phyloP scores from a whole-genome alignment of 1,284 basidiomycete genomes.

The Uromyces viciae-fabae region DNA sequence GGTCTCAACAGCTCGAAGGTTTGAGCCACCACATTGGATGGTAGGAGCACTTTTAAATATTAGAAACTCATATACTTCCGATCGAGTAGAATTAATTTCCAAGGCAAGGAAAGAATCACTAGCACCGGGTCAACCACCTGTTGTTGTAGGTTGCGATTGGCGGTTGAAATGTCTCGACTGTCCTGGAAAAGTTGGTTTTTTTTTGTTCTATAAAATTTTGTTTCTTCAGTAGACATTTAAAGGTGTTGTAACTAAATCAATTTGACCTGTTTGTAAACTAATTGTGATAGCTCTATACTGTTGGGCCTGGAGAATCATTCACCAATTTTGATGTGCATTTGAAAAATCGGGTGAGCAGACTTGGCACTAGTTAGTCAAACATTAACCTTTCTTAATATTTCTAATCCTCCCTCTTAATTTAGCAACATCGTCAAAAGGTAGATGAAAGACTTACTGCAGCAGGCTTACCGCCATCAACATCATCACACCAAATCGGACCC shows the following conservation, averaged over 20 bases:
- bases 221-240: background rate
- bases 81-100: conserved; percentile 39
- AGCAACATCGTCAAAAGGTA: conserved; percentile 43
- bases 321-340: conserved; percentile 91
- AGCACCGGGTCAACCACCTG: conserved; percentile 12
- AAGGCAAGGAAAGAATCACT: conserved; percentile 21
- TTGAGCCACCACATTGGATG: conserved; percentile 41
- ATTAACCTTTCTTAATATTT: background rate
- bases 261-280: background rate
- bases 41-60: background rate
- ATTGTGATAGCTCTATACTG: conserved; percentile 72
- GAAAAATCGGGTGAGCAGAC: conserved; percentile 61
- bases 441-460: conserved; percentile 20
- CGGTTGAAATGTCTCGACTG: conserved; percentile 90
- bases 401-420: background rate
- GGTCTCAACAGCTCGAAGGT: background rate
- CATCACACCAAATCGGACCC: background rate
- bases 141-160: conserved; percentile 64
- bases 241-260: background rate
- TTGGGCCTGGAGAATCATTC: conserved; percentile 82
- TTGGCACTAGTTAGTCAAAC: background rate
- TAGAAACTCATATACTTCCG: conserved; percentile 7
- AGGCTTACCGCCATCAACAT: too few relatives aligned
- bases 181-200: conserved; percentile 70
- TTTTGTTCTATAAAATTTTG: background rate